These are phyloP conservation scores for Oryza australiensis DNA, from an alignment of 176 grass and related monocot genomes.

Conservation along the genomic window DNA sequence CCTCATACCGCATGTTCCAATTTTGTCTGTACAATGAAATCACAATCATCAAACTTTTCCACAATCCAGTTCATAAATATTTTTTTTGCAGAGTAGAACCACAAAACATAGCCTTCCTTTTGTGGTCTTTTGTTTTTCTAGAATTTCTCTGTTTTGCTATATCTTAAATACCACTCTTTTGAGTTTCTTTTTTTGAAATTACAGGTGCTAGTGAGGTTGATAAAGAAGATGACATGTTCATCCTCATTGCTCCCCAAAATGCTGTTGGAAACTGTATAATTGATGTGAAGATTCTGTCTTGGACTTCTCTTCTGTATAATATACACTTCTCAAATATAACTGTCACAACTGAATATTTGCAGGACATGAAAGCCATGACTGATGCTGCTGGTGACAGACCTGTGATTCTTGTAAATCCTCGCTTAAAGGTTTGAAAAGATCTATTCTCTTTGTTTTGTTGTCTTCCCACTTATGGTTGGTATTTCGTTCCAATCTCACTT, in stretches of 20 bases:
- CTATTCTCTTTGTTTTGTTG: conserved; percentile 2
- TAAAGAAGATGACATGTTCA: conserved; percentile 96
- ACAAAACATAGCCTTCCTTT: not conserved
- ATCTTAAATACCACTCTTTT: not conserved
- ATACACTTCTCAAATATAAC: conserved; percentile 7
- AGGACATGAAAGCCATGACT: conserved; percentile 95
- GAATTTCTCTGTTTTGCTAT: not conserved
- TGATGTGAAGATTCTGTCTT: conserved; percentile 60
- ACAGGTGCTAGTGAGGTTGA: conserved; percentile 72
- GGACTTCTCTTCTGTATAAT: conserved; percentile 14
- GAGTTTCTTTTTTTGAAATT: conserved; percentile 31
- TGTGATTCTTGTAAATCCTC: conserved; percentile 97
- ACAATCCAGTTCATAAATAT: conserved; percentile 1
- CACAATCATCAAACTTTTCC: not conserved
- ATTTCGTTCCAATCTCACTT: not conserved
- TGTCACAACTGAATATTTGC: conserved; percentile 18
- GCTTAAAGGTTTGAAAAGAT: conserved; percentile 70
- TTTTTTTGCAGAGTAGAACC: not conserved
- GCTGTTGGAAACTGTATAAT: conserved; percentile 99
- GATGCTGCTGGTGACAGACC: conserved; percentile 83
- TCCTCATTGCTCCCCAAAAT: conserved; percentile 95
- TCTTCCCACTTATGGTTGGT: not conserved
- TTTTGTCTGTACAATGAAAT: not conserved
- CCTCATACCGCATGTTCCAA: not conserved
- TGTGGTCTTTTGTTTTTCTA: not conserved